A percentile compares a stretch with the other conserved stretches of the same genome.
phyloP scores from a whole-genome alignment of 73 alveolate genomes.

The Symbiodinium pilosum region DNA sequence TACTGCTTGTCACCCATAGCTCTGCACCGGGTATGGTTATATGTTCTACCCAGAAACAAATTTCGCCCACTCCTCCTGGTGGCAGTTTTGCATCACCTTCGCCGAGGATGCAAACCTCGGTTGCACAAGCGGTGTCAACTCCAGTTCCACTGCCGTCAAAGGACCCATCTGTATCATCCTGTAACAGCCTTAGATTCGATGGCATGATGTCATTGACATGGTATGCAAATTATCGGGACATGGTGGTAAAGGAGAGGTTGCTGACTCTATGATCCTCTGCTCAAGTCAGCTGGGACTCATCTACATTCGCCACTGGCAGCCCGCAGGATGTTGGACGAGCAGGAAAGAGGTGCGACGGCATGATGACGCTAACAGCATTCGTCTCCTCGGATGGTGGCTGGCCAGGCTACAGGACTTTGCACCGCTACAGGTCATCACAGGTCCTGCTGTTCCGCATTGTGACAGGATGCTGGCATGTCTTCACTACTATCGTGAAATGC shows the following conservation, averaged over 20 bases:
- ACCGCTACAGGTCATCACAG: no score
- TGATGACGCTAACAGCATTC: slow-evolving; percentile 71
- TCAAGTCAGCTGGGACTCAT: background rate
- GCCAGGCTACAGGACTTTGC: no score
- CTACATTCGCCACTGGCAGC: slow-evolving; percentile 60
- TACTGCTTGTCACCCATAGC: background rate
- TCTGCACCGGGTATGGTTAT: background rate
- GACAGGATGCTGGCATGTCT: no score
- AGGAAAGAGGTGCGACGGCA: slow-evolving; percentile 80
- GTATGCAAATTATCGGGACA: no score
- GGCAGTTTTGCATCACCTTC: slow-evolving; percentile 54
- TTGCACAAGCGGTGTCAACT: background rate
- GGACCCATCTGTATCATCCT: no score
- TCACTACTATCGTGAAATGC: no score
- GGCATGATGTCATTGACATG: no score
- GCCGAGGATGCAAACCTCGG: slow-evolving; percentile 66
- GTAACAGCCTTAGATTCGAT: no score
- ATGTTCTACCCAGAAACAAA: slow-evolving; percentile 16
- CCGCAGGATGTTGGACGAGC: slow-evolving; percentile 85
- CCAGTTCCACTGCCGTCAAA: no score
- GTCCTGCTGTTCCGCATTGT: no score
- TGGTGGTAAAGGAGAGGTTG: no score
- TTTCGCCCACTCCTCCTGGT: slow-evolving; percentile 82
- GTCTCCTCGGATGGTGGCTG: slow-evolving; percentile 58
- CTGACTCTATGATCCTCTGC: no score